Evolutionary conservation across 2,329 filamentous ascomycete species (phyloP).

Genomic region (Paraphoma chrysanthemicola): DNA sequence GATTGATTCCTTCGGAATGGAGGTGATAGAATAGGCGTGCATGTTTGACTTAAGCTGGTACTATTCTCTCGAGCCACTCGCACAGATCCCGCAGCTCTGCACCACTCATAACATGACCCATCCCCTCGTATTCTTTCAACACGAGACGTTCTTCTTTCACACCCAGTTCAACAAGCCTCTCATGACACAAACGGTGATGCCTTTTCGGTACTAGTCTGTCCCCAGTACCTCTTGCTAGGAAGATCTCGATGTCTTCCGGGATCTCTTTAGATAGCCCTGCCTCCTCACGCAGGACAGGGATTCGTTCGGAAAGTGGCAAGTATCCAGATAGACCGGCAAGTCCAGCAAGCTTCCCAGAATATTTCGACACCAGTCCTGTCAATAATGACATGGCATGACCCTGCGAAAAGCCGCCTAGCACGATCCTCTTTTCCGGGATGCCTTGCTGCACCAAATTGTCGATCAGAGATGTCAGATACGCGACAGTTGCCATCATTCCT

Average conservation of each 20-base stretch:
- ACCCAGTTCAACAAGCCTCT: constrained; percentile 50
- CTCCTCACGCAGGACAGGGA: constrained; percentile 49
- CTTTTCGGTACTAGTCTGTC: constrained; percentile 57
- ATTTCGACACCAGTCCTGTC: constrained; percentile 51
- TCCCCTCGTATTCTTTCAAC: constrained; percentile 56
- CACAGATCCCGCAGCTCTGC: constrained; percentile 56
- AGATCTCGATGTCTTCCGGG: constrained; percentile 49
- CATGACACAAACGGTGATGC: constrained; percentile 51
- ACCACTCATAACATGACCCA: constrained; percentile 55
- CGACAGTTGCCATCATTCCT: constrained; percentile 50
- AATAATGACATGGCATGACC: constrained; percentile 56
- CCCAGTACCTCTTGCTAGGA: constrained; percentile 55
- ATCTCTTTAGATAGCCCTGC: constrained; percentile 43
- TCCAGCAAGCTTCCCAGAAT: constrained; percentile 50
- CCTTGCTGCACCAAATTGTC: constrained; percentile 51
- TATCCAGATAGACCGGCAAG: constrained; percentile 57
- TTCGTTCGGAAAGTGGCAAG: constrained; percentile 51
- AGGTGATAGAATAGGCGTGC: background rate
- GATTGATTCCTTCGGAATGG: too few relatives aligned
- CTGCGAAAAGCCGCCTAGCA: constrained; percentile 58
- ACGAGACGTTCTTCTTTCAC: constrained; percentile 49
- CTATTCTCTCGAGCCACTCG: constrained; percentile 50
- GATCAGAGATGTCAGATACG: constrained; percentile 52
- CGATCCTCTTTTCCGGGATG: constrained; percentile 51
- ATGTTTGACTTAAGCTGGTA: constrained; percentile 32